Evolutionary conservation across 192 early-diverging fungal species (phyloP), one percentile per base, ranked within the genome.

Genomic region (Podila clonocystis): DNA sequence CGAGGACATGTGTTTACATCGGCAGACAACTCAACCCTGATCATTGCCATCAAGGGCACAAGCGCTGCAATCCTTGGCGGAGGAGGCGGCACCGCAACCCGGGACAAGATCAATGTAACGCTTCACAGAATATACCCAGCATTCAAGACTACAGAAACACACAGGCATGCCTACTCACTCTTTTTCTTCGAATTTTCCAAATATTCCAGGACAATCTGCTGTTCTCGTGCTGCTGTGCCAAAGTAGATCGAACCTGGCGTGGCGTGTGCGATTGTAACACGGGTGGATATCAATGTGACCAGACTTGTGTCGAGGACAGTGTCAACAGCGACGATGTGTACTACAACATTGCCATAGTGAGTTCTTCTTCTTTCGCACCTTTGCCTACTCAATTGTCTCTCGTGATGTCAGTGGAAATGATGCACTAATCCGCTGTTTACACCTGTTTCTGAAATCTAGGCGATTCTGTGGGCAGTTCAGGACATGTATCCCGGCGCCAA

Each of bases 211-310:
- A 98, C 85, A 99, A 98, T 78, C 86, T 94, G 13, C 89, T 98
- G 70, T 99, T 97, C 73, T 97, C 95, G 3, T 99, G 97, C 85
- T 99, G 97, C 83, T 99, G 97, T 84, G 97, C 91, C 9, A 91
- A 91, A 49, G 93, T 92, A 12, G 91, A 91, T 58, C 91, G 90
- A 38, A 86, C 85, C 0, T 99, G 97, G 97, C 82, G 75, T 4
- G 83, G 92, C 0, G 93, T 99, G 4, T 99, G 97, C 78, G 89
- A 89, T 72, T 99, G 97, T 83, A 90, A 91, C 67, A 77, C 83
- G 33, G 83, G 85, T 0, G 82, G 86, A 0, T 83, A 85, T 66
- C 80, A 86, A 30, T 94, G 94, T 68, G 85, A 92, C 58, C 70
- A 84, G 9, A 76, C 61, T 13, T 95, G 94, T 64, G 61, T 93